Conservation (phyloP, 306 rosid species). For the Alnus glutinosa region DNA sequence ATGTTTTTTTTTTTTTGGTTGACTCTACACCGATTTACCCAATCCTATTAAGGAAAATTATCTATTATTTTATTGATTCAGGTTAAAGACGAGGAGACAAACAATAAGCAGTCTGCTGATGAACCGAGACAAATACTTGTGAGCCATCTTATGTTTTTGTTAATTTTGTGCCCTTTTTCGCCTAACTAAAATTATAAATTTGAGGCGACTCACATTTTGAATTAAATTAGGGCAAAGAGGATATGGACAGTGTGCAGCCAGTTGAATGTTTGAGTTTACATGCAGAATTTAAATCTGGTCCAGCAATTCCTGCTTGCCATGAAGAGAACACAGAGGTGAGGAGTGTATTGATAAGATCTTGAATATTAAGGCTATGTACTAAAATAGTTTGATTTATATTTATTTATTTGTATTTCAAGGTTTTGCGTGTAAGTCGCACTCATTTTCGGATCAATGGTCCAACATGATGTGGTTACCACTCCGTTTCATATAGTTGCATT, state of each 20-base stretch:
- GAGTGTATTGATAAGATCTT: neutral
- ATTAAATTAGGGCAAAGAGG: conserved; percentile 40
- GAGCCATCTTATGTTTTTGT: conserved; percentile 37
- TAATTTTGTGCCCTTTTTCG: conserved; percentile 16
- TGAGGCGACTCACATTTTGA: conserved; percentile 27
- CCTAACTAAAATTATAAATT: conserved; percentile 1
- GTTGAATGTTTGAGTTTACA: conserved; percentile 33
- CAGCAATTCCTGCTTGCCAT: conserved; percentile 17
- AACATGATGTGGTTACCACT: neutral
- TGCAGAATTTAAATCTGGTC: conserved; percentile 26
- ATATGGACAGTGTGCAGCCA: conserved; percentile 23
- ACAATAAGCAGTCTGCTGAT: conserved; percentile 34
- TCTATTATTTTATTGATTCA: conserved; percentile 32
- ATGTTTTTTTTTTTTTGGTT: conserved; percentile 11
- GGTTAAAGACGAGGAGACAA: conserved; percentile 57
- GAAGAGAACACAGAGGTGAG: conserved; percentile 40
- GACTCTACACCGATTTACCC: conserved; percentile 16
- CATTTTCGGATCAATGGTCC: neutral
- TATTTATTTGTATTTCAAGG: neutral
- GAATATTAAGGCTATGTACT: neutral
- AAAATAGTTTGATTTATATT: neutral
- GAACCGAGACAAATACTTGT: conserved; percentile 45
- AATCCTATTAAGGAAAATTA: conserved; percentile 18
- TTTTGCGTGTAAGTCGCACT: neutral
- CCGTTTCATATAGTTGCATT: neutral